Evolutionary conservation across 2,329 filamentous ascomycete genomes (phyloP).

Genomic region (Exophiala lecanii-corni): DNA sequence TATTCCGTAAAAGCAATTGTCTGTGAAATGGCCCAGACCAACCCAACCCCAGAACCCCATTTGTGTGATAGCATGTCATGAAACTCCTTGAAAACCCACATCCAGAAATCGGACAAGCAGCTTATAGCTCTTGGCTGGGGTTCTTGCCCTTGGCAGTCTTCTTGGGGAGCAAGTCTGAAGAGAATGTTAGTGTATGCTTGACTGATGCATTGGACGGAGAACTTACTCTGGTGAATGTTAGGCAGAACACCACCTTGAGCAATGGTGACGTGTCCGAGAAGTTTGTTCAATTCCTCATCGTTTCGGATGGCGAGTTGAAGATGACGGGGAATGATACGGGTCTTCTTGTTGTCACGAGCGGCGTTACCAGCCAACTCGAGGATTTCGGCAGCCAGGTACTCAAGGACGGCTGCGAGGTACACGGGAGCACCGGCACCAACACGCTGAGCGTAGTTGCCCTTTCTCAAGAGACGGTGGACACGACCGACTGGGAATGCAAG

Average conservation of each 20-base stretch:
- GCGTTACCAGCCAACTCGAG: conserved; percentile 98
- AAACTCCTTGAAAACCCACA: conserved; percentile 67
- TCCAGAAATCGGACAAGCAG: conserved; percentile 54
- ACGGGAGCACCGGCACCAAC: conserved; percentile 97
- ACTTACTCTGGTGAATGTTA: conserved; percentile 95
- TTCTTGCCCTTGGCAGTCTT: conserved; percentile 97
- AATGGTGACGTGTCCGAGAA: conserved; percentile 91
- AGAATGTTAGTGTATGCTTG: conserved; percentile 38
- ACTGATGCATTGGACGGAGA: conserved; percentile 12
- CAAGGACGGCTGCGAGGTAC: conserved; percentile 93
- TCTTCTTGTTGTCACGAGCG: conserved; percentile 99
- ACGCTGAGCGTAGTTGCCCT: conserved; percentile 99
- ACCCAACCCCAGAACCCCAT: conserved; percentile 64
- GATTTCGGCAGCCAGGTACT: conserved; percentile 98
- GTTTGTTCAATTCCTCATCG: conserved; percentile 99
- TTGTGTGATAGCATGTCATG: conserved; percentile 61
- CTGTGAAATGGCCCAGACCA: conserved; percentile 50
- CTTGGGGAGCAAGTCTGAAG: conserved; percentile 91
- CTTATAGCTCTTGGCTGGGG: conserved; percentile 90
- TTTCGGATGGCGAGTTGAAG: conserved; percentile 98
- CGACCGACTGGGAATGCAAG: conserved; percentile 97
- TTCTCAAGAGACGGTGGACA: conserved; percentile 98
- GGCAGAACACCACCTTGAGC: conserved; percentile 95
- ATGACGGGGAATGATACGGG: conserved; percentile 98
- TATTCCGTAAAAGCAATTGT: conserved; percentile 30